These are phyloP conservation scores for Oryza officinalis DNA, from an alignment of 176 grass and related monocot genomes.

Conservation along the genomic window DNA sequence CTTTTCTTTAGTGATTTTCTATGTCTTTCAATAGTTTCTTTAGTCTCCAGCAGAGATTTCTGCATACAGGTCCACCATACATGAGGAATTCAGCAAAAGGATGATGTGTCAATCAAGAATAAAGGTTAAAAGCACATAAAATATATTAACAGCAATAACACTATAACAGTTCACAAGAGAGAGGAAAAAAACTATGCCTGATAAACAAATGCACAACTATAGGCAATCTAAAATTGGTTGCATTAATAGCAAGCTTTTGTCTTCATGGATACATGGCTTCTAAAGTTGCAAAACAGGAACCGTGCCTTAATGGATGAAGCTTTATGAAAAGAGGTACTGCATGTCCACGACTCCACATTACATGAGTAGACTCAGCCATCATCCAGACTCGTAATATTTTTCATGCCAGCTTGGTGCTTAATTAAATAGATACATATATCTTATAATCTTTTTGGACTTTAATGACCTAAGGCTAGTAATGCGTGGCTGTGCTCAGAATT, in stretches of 20 bases:
- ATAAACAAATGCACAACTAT: background rate
- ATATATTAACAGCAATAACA: constrained; percentile 19
- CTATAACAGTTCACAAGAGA: constrained; percentile 5
- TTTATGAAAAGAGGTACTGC: constrained; percentile 12
- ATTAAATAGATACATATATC: constrained; percentile 27
- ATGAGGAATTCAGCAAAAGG: constrained; percentile 41
- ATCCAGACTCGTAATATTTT: constrained; percentile 4
- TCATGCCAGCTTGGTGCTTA: constrained; percentile 14
- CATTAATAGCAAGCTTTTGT: background rate
- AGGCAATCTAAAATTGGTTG: background rate
- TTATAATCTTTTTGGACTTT: constrained; percentile 12
- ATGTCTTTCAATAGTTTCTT: constrained; percentile 89
- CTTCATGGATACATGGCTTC: background rate
- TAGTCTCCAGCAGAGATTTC: constrained; percentile 96
- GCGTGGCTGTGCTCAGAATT: constrained; percentile 2
- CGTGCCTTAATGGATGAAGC: constrained; percentile 32
- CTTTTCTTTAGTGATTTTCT: constrained; percentile 96
- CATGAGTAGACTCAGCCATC: background rate
- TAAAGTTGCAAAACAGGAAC: constrained; percentile 2
- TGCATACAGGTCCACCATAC: constrained; percentile 47
- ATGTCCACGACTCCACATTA: background rate
- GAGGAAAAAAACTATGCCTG: background rate
- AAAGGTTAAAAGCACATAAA: constrained; percentile 40
- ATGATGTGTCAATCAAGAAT: constrained; percentile 5
- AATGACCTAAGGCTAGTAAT: constrained; percentile 18